phyloP scores from a whole-genome alignment of 768 basidiomycete genomes.

The Artomyces pyxidatus region DNA sequence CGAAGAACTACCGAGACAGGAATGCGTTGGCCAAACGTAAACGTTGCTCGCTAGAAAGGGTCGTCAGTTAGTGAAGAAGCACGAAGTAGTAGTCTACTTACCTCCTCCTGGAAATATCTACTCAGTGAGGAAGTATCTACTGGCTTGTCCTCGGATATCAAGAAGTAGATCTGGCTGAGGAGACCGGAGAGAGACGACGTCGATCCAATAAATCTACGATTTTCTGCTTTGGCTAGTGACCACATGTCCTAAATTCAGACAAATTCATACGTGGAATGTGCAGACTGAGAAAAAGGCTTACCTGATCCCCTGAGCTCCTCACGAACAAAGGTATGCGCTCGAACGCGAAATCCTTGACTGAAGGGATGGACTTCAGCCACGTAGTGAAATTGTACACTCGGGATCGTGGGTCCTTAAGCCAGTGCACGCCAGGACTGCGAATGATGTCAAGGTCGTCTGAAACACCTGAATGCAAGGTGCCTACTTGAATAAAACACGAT shows the following conservation, averaged over 20 bases:
- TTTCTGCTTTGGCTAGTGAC: conserved; percentile 47
- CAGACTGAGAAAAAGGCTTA: conserved; percentile 22
- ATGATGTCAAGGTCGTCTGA: not conserved
- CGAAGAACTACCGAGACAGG: conserved; percentile 65
- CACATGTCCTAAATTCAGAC: conserved; percentile 47
- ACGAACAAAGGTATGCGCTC: conserved; percentile 67
- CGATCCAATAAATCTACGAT: conserved; percentile 68
- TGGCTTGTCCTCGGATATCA: conserved; percentile 63
- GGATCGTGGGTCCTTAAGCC: conserved; percentile 81
- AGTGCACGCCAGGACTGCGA: conserved; percentile 76
- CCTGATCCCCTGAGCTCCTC: conserved; percentile 70
- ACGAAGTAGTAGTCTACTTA: conserved; percentile 24
- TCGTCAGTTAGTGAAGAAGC: not conserved
- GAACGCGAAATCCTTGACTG: conserved; percentile 79
- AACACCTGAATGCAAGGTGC: conserved; percentile 15
- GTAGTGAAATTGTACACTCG: conserved; percentile 79
- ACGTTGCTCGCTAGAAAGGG: conserved; percentile 40
- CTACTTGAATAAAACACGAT: conserved; percentile 71
- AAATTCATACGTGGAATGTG: not conserved
- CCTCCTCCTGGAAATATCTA: conserved; percentile 49
- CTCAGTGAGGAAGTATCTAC: conserved; percentile 60
- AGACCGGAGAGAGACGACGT: conserved; percentile 86
- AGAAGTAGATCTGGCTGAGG: conserved; percentile 81
- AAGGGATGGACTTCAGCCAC: conserved; percentile 63
- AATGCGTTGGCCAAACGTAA: conserved; percentile 74